Conservation (phyloP, 2,329 filamentous ascomycete genomes). For the Macrophomina tecta region DNA sequence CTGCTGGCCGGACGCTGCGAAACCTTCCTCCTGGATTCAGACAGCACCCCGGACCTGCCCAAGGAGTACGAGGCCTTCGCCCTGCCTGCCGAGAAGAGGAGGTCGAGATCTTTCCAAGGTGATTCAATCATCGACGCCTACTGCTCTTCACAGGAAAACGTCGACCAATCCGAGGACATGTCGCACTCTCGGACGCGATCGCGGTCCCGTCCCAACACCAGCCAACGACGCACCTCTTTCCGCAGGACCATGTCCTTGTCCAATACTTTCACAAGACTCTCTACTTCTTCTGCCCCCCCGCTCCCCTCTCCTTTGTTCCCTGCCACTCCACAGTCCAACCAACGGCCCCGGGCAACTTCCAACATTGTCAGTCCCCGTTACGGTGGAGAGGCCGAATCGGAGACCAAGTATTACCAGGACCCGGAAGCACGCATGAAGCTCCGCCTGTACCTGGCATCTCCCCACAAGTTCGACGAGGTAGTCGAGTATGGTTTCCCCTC, state of each 20-base stretch:
- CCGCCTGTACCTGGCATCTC: conserved; percentile 82
- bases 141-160: conserved; percentile 1
- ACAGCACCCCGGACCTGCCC: conserved; percentile 29
- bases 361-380: conserved; percentile 35
- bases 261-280: conserved; percentile 65
- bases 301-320: conserved; percentile 51
- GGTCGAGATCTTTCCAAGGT: conserved; percentile 13
- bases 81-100: conserved; percentile 19
- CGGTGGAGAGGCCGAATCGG: conserved; percentile 60
- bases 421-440: conserved; percentile 87
- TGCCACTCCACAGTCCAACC: conserved; percentile 35
- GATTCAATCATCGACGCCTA: conserved; percentile 14
- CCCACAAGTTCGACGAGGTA: conserved; percentile 94
- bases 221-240: conserved; percentile 55
- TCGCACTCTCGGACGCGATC: background rate
- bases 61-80: conserved; percentile 7
- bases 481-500: conserved; percentile 92
- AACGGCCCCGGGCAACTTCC: conserved; percentile 22
- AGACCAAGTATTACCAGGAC: conserved; percentile 85
- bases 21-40: conserved; percentile 37
- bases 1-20: conserved; percentile 62
- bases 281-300: conserved; percentile 51
- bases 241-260: conserved; percentile 75
- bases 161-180: conserved; percentile 3
- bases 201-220: conserved; percentile 27